phyloP scores from a whole-genome alignment of 345 rosid genomes.

The Rhizophora mangle region DNA sequence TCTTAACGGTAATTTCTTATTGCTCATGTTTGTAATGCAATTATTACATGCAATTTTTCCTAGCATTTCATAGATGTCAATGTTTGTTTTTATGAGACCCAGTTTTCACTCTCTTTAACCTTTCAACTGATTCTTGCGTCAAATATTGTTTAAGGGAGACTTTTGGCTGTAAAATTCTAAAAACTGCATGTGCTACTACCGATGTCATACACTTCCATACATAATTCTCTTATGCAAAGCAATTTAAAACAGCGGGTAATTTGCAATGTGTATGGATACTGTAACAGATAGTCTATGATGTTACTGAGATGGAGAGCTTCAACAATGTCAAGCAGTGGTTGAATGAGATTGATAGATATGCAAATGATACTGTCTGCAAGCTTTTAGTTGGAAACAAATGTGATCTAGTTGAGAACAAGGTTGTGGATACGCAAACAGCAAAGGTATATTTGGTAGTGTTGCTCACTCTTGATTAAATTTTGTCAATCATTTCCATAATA shows the following conservation, averaged over 20 bases:
- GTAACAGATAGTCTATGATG: constrained; percentile 72
- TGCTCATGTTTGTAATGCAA: not conserved
- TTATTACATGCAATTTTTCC: not conserved
- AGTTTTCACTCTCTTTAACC: not conserved
- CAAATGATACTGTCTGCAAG: constrained; percentile 89
- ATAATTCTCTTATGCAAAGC: not conserved
- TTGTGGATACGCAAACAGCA: constrained; percentile 80
- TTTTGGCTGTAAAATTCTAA: not conserved
- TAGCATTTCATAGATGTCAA: not conserved
- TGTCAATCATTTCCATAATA: not conserved
- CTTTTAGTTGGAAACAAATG: constrained; percentile 80
- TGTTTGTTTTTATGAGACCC: not conserved
- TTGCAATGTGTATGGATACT: constrained; percentile 9
- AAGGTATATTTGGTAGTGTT: constrained; percentile 37
- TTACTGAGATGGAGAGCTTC: constrained; percentile 88
- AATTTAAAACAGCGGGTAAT: not conserved
- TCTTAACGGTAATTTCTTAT: not conserved
- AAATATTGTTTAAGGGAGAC: not conserved
- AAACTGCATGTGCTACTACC: not conserved
- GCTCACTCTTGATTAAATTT: not conserved
- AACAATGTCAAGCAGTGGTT: constrained; percentile 90
- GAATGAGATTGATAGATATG: constrained; percentile 80
- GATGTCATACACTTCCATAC: too few relatives aligned
- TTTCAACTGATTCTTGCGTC: not conserved
- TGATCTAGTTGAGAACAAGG: constrained; percentile 75